Base-by-base conservation (phyloP, 2,329 filamentous ascomycete species). In the Aschersonia sp. region DNA sequence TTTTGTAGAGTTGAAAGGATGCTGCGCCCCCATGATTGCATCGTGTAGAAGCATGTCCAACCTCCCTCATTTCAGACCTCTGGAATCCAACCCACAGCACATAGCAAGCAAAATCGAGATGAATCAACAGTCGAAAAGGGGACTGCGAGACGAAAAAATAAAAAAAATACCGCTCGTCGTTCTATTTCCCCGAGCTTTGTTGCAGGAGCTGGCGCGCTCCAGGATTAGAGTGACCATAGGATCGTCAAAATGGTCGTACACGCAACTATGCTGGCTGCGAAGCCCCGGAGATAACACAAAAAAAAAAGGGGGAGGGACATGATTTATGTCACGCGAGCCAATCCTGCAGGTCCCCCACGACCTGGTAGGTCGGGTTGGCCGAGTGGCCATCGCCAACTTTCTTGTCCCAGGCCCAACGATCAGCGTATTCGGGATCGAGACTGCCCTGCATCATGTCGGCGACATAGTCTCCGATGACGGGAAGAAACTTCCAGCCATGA, bases 401-500 rank as follows among this genome's bases (percentile, higher is more conserved):
- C 58, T 64, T 62, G 58, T 70, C 59, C 70, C 72, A 74, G 44
- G 65, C 68, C 69, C 69, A 72, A 46, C 69, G 61, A 47, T 61
- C 60, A 30, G 56, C 57, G 49, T 65, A 65, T 40, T 66, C 61
- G 5, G 58, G 51, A n/a, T 60, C 59, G 32, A 72, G 61, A 47
- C 57, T 59, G 48, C 65, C 67, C 46, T 68, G 58, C 56, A 73
- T 58, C 64, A 72, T 67, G 53, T 75, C 68, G 31, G 68, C 64
- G 49, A 78, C 66, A 58, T 82, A 82, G 50, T 74, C 72, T 3
- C 79, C 78, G 52, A 80, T 74, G 30, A 73, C 74, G 1, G 78
- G 78, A 30, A 83, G 63, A 56, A 83, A 81, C 59, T 83, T 82
- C 71, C 74, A 82, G 31, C 74, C 73, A 56, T 83, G 79, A 52